These are phyloP conservation scores for Akanthomyces dipterigenus DNA, from an alignment of 2,329 filamentous ascomycete genomes.

Conservation along the genomic window DNA sequence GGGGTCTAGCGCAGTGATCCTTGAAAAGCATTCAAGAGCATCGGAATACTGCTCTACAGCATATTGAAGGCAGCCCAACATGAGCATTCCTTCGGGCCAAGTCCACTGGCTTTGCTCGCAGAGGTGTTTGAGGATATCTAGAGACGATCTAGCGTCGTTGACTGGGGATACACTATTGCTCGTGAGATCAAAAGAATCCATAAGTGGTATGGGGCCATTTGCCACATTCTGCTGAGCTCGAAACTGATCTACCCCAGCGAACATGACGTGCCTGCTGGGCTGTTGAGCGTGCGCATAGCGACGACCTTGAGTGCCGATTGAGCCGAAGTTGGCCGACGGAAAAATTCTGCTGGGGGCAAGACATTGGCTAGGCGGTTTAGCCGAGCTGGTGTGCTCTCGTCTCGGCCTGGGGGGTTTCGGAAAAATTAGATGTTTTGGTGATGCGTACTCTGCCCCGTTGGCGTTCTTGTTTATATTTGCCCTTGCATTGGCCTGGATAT, in stretches of 20 bases:
- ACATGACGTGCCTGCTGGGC: neutral
- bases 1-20: constrained; percentile 49
- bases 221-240: constrained; percentile 17
- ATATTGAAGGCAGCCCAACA: constrained; percentile 88
- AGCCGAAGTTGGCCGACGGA: neutral
- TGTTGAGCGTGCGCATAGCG: neutral
- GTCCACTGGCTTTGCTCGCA: constrained; percentile 77
- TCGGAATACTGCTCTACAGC: constrained; percentile 78
- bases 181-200: neutral
- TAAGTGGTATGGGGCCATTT: neutral
- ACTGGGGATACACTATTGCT: constrained; percentile 31
- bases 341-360: neutral
- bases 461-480: constrained; percentile 31
- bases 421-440: constrained; percentile 47
- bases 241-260: constrained; percentile 33
- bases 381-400: neutral
- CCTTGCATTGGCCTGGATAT: constrained; percentile 55
- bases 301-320: neutral
- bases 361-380: neutral
- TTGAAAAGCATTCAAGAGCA: constrained; percentile 66
- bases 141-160: constrained; percentile 53
- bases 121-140: constrained; percentile 65
- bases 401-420: constrained; percentile 33
- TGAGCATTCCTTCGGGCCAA: constrained; percentile 89
- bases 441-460: constrained; percentile 29